Base-by-base conservation (phyloP, 2,329 filamentous ascomycete species). In the Fusarium sp. region DNA sequence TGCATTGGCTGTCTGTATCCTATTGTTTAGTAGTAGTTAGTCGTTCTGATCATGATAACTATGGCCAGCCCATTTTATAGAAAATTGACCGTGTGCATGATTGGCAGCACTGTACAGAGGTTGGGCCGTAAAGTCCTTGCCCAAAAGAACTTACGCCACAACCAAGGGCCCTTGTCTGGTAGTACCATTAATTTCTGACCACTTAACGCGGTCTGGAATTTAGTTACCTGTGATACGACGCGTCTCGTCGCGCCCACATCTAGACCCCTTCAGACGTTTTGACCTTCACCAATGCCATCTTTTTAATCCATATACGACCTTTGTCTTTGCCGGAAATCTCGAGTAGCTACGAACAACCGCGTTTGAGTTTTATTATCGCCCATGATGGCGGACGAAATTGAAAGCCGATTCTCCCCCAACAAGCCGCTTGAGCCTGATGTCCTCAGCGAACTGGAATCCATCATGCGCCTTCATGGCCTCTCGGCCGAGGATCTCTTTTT, bases 401-500 rank as follows among this genome's bases (percentile, higher is more conserved):
- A 79, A 71, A 69, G 72, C 31, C 78, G 74, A 67, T 83, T 83
- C 77, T 80, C 82, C 18, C 80, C 81, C 44, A 78, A 80, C 72
- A 76, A 79, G 61, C 73, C 88, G 41, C 86, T 98, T 10, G 89
- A 94, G 69, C 85, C 90, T 72, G 95, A 98, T 81, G 89, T 98
- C 63, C 84, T 94, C 72, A 85, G 87, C 59, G 95, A 98, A 83
- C 86, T 99, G 74, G 88, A 92, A 79, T 97, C 94, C 65, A 97
- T 97, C 80, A 88, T 96, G 84, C 91, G 92, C 60, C 86, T 98
- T 67, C 94, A 98, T 83, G 90, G 90, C 52, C 88, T 98, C 68
- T 89, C 91, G 21, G 87, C 91, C 38, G 91, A 98, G 80, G 96
- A 98, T 80, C 86, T 98, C 31, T 98, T 94, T 82, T 98, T 94